Base-by-base conservation (phyloP, 805 yeast genomes). In the Maudiozyma bulderi region DNA sequence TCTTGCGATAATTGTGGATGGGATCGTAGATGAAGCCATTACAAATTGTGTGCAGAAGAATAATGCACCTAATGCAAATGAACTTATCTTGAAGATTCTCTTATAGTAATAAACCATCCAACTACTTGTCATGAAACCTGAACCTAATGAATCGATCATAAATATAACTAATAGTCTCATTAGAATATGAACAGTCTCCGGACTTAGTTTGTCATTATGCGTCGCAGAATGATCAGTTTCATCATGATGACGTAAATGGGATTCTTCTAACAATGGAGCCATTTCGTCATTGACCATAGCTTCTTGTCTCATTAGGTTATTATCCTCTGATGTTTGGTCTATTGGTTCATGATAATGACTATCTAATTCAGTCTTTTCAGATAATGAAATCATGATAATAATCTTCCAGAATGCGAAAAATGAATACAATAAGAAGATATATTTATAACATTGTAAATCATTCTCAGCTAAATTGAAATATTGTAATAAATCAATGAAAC, bases 51-150 rank as follows among this genome's bases (percentile, higher is more conserved):
- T 77, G 35, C 70, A 54, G 56, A 85, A 85, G 62, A 86, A 86
- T 31, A 88, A 67, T 1, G 74, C 54, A 5, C 96, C 96, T 43
- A 88, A 66, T 0, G 73, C 64, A 0, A 81, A 67, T 3, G 89
- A 80, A 1, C 80, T 64, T 31, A 79, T 66, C 1, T 63, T 54
- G 56, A 82, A 88, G 11, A 70, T 64, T 35, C 73, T 74, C 49
- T 80, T 77, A 70, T 86, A 82, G 66, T 86, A 89, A 62, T 83
- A 89, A 39, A 88, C 87, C 41, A 84, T 74, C 96, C 96, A 90
- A 1, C 95, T 84, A 43, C 81, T 73, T 2, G 95, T 82, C 88
- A 88, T 84, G 65, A 89, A 84, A 1, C 96, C 96, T 54, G 80
- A 81, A 0, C 95, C 96, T 45, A 89, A 73, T 1, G 96, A 87